A percentile compares a stretch with the other conserved stretches of the same genome.
Conservation (phyloP, 805 yeast species). For the Sugiyamaella qingdaonensis region DNA sequence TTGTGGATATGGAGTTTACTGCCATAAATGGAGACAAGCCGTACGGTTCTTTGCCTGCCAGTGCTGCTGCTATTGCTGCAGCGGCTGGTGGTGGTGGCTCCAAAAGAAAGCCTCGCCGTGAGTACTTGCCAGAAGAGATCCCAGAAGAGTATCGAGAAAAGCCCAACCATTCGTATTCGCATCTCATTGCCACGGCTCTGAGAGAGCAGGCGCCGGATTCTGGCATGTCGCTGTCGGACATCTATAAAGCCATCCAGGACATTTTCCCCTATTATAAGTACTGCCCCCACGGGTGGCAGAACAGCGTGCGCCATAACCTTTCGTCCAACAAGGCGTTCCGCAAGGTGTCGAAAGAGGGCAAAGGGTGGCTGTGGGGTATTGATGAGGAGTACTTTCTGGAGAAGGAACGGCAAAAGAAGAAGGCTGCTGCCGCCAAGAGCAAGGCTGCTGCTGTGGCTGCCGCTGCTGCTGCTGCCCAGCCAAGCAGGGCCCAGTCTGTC, state of each 20-base stretch:
- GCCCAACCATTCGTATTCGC: constrained; percentile 78
- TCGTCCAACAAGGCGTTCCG: constrained; percentile 81
- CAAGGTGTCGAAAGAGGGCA: constrained; percentile 79
- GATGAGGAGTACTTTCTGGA: constrained; percentile 83
- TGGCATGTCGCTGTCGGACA: constrained; percentile 80
- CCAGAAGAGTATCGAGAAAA: constrained; percentile 83
- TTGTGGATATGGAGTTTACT: neutral
- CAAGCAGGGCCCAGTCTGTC: neutral
- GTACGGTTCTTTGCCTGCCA: neutral
- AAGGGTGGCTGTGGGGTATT: constrained; percentile 92
- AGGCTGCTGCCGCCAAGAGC: constrained; percentile 31
- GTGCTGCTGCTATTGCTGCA: neutral
- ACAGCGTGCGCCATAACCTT: constrained; percentile 84
- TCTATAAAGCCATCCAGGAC: constrained; percentile 81
- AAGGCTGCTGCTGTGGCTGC: constrained; percentile 19
- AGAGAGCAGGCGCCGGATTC: constrained; percentile 59
- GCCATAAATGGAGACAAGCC: neutral
- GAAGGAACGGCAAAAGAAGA: constrained; percentile 68
- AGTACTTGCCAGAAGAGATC: constrained; percentile 74
- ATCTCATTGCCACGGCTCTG: constrained; percentile 74
- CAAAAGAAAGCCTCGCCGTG: constrained; percentile 49
- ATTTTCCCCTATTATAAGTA: constrained; percentile 86
- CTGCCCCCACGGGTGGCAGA: constrained; percentile 98
- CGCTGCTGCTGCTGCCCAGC: constrained; percentile 13
- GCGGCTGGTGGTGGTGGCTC: constrained; percentile 20